Conservation (phyloP, 805 yeast genomes). For the Starmerella davenportii region DNA sequence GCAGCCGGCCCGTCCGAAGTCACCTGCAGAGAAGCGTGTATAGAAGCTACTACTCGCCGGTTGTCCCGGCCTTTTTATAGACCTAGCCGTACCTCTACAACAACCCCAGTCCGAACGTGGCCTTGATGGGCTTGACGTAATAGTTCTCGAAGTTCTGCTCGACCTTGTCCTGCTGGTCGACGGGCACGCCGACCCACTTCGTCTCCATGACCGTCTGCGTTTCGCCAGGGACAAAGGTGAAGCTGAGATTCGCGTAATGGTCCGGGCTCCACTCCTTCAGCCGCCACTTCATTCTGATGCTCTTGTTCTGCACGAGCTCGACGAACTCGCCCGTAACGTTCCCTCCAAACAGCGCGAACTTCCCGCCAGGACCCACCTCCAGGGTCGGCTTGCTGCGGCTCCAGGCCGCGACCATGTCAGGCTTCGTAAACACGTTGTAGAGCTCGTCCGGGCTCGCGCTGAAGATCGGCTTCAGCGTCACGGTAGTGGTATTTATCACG, state of each 20-base stretch:
- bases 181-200: slow-evolving; percentile 72
- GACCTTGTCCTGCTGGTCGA: slow-evolving; percentile 85
- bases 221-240: slow-evolving; percentile 57
- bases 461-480: slow-evolving; percentile 63
- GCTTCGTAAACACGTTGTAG: slow-evolving; percentile 58
- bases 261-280: slow-evolving; percentile 76
- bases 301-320: slow-evolving; percentile 39
- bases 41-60: no score
- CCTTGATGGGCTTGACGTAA: slow-evolving; percentile 73
- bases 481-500: slow-evolving; percentile 62
- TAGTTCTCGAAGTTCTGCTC: slow-evolving; percentile 72
- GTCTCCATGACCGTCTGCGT: slow-evolving; percentile 70
- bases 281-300: slow-evolving; percentile 68
- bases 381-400: slow-evolving; percentile 52
- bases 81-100: no score
- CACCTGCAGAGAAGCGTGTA: no score
- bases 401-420: slow-evolving; percentile 77
- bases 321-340: slow-evolving; percentile 56
- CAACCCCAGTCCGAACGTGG: slow-evolving; percentile 84
- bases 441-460: slow-evolving; percentile 77
- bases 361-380: slow-evolving; percentile 40
- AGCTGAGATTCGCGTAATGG: slow-evolving; percentile 51
- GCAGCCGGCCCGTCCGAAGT: no score
- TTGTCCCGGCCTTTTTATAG: no score
- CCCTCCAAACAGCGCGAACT: slow-evolving; percentile 68